A percentile compares a stretch with the other conserved stretches of the same genome.
Conservation (phyloP, 2,329 filamentous ascomycete genomes). For the Colletotrichum eleusines region DNA sequence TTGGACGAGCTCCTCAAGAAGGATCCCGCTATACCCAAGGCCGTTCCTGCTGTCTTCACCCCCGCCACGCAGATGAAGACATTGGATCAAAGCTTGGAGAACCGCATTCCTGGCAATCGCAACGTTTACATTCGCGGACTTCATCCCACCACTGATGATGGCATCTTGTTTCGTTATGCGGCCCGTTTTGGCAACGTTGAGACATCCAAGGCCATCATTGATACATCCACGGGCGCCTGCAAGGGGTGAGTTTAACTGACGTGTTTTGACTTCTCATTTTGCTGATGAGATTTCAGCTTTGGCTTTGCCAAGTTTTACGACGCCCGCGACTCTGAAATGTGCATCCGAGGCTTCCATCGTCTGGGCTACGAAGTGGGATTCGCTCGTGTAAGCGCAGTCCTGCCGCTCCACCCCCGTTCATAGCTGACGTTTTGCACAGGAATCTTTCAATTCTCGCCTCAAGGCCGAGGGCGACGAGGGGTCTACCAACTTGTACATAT, state of each 20-base stretch:
- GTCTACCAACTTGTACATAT: constrained; percentile 98
- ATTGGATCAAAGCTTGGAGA: constrained; percentile 93
- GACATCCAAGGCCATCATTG: constrained; percentile 98
- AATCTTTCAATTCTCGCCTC: constrained; percentile 97
- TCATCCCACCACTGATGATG: constrained; percentile 93
- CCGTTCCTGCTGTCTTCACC: constrained; percentile 90
- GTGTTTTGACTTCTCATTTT: constrained; percentile 13
- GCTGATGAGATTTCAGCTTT: constrained; percentile 72
- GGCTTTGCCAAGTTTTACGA: constrained; percentile 97
- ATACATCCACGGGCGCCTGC: constrained; percentile 91
- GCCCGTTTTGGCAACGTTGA: constrained; percentile 92
- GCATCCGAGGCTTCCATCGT: constrained; percentile 94
- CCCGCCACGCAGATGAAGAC: constrained; percentile 89
- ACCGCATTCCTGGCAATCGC: constrained; percentile 89
- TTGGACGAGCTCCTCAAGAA: constrained; percentile 77
- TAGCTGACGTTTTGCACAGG: constrained; percentile 64
- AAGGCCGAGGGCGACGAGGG: constrained; percentile 92
- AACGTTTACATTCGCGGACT: constrained; percentile 99
- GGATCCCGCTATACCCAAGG: constrained; percentile 86
- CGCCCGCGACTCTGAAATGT: constrained; percentile 90
- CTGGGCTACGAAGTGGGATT: constrained; percentile 98
- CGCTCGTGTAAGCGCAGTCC: constrained; percentile 75
- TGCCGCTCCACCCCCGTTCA: neutral
- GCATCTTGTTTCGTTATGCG: constrained; percentile 85
- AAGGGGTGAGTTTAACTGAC: constrained; percentile 78